Percentiles rank a stretch among this genome's conserved stretches.
These are phyloP conservation scores for Eremochloa ophiuroides DNA, from an alignment of 176 grass and related monocot genomes.

Conservation along the genomic window DNA sequence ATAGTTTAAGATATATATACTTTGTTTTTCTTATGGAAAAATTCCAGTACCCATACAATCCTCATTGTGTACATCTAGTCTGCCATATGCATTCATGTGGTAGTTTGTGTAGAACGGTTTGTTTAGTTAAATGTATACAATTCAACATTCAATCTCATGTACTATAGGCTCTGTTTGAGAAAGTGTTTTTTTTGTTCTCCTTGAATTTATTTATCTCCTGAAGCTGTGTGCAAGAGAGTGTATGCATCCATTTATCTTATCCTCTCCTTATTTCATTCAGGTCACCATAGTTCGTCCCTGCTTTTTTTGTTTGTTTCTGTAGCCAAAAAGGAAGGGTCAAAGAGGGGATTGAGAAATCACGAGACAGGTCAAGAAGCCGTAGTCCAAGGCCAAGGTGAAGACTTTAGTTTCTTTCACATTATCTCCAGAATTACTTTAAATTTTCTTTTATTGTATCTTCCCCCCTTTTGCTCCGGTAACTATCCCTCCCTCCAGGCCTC, in stretches of 20 bases:
- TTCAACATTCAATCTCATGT: neutral
- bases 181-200: neutral
- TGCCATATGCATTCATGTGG: neutral
- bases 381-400: conserved; percentile 78
- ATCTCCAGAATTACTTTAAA: neutral
- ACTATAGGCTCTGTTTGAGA: neutral
- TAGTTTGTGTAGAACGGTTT: neutral
- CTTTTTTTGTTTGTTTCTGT: conserved; percentile 13
- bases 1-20: neutral
- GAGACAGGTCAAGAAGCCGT: conserved; percentile 76
- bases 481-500: neutral
- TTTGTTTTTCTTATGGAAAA: neutral
- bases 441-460: neutral
- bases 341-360: conserved; percentile 50
- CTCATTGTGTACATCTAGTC: neutral
- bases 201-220: neutral
- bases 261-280: neutral
- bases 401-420: neutral
- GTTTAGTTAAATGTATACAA: neutral
- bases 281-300: neutral
- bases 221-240: neutral
- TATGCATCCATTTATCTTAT: neutral
- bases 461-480: neutral
- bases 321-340: conserved; percentile 79
- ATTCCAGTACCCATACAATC: neutral